phyloP scores from a whole-genome alignment of 2,329 filamentous ascomycete species.

The Fulvia fulva region DNA sequence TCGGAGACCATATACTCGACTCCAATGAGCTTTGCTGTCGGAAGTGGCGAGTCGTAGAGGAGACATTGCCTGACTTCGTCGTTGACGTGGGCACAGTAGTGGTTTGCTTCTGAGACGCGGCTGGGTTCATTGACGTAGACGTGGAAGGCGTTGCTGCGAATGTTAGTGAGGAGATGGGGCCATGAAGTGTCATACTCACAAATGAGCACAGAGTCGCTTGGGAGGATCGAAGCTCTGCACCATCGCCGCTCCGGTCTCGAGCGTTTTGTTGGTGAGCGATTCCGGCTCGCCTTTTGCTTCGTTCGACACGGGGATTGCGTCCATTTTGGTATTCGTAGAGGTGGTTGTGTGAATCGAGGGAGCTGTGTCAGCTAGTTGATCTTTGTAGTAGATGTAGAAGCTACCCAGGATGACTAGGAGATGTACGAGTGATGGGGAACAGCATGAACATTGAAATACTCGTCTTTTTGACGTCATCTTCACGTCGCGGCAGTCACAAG shows the following conservation, averaged over 20 bases:
- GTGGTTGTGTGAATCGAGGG: too few relatives aligned
- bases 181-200: constrained; percentile 36
- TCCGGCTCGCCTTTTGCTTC: constrained; percentile 60
- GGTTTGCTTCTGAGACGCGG: constrained; percentile 70
- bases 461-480: constrained; percentile 1
- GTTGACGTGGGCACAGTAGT: constrained; percentile 77
- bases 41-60: constrained; percentile 68
- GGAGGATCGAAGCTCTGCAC: constrained; percentile 67
- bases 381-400: too few relatives aligned
- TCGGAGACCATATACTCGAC: constrained; percentile 84
- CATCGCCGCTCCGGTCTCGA: constrained; percentile 59
- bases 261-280: constrained; percentile 52
- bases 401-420: too few relatives aligned
- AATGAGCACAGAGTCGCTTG: constrained; percentile 71
- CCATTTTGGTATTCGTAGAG: constrained; percentile 13
- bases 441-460: neutral
- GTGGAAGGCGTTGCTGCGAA: constrained; percentile 67
- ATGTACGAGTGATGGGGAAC: neutral
- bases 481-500: neutral
- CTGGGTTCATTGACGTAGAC: constrained; percentile 70
- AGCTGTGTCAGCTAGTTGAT: too few relatives aligned
- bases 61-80: constrained; percentile 80
- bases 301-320: constrained; percentile 53
- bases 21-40: constrained; percentile 70
- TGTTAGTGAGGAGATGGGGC: neutral